phyloP scores from a whole-genome alignment of 176 grass and related monocot species.

The Bothriochloa decipiens region DNA sequence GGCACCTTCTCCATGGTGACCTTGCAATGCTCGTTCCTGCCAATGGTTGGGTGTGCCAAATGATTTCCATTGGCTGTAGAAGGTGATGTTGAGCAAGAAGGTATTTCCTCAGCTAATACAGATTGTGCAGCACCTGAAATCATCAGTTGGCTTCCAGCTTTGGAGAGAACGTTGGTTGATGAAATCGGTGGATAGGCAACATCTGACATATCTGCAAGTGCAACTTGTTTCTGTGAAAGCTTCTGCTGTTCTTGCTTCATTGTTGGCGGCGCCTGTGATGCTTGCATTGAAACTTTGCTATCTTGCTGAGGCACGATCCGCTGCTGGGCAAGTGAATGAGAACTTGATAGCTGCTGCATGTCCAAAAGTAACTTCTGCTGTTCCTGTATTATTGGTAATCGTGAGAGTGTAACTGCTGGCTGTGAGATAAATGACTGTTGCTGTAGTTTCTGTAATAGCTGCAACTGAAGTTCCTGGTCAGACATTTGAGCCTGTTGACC shows the following conservation, averaged over 20 bases:
- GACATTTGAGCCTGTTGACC: constrained; percentile 67
- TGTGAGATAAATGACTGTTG: constrained; percentile 75
- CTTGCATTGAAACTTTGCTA: constrained; percentile 51
- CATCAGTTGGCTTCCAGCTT: constrained; percentile 52
- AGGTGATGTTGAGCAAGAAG: constrained; percentile 86
- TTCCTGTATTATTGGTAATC: constrained; percentile 69
- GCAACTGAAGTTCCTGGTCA: constrained; percentile 77
- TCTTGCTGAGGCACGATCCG: constrained; percentile 57
- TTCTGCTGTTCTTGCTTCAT: constrained; percentile 62
- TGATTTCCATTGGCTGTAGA: constrained; percentile 68
- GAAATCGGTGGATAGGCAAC: constrained; percentile 45
- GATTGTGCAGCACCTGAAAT: constrained; percentile 65
- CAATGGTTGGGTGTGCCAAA: constrained; percentile 44
- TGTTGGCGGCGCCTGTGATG: constrained; percentile 24
- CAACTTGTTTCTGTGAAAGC: constrained; percentile 62
- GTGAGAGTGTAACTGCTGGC: constrained; percentile 52
- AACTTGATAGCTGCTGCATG: constrained; percentile 65
- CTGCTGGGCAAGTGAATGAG: constrained; percentile 60
- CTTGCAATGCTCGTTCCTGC: constrained; percentile 58
- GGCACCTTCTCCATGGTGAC: constrained; percentile 55
- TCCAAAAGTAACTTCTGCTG: constrained; percentile 79
- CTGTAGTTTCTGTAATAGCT: constrained; percentile 84
- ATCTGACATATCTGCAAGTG: constrained; percentile 49
- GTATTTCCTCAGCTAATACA: constrained; percentile 80
- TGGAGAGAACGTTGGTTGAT: constrained; percentile 44